phyloP scores from a whole-genome alignment of 352 stramenopile species.

The Peronosclerospora sorghi region DNA sequence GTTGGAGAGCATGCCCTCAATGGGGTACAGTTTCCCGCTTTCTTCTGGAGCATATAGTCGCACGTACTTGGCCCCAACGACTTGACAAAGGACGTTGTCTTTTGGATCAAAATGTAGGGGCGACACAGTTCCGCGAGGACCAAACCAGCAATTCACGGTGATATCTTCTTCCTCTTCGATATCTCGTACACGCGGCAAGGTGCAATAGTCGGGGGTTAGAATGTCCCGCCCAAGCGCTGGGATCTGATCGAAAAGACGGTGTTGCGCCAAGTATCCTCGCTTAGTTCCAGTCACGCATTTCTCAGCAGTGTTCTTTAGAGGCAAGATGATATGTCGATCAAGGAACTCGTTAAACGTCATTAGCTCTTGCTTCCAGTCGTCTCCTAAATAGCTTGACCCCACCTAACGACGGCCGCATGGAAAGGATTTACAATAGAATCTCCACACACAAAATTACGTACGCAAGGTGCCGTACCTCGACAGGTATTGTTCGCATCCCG shows the following conservation, averaged over 20 bases:
- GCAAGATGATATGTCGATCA: conserved; percentile 40
- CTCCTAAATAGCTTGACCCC: conserved; percentile 66
- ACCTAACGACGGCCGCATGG: conserved; percentile 22
- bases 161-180: conserved; percentile 54
- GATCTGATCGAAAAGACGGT: conserved; percentile 88
- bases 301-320: not conserved
- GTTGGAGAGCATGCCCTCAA: conserved; percentile 78
- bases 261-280: conserved; percentile 78
- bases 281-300: conserved; percentile 1
- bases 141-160: conserved; percentile 83
- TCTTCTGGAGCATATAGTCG: conserved; percentile 62
- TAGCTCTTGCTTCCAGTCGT: conserved; percentile 70
- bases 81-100: conserved; percentile 85
- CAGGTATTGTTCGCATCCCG: conserved; percentile 58
- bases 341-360: conserved; percentile 78
- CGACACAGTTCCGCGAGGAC: conserved; percentile 65
- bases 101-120: conserved; percentile 84
- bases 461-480: conserved; percentile 38
- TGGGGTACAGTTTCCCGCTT: conserved; percentile 66
- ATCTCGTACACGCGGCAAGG: conserved; percentile 37
- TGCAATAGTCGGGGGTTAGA: conserved; percentile 83
- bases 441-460: not conserved
- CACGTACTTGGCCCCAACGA: conserved; percentile 77
- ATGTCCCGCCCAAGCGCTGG: conserved; percentile 68
- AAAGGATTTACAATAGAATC: not conserved